A percentile compares a stretch with the other conserved stretches of the same genome.
phyloP scores from a whole-genome alignment of 495 filamentous ascomycete species.

The Penicillium cataractarum region DNA sequence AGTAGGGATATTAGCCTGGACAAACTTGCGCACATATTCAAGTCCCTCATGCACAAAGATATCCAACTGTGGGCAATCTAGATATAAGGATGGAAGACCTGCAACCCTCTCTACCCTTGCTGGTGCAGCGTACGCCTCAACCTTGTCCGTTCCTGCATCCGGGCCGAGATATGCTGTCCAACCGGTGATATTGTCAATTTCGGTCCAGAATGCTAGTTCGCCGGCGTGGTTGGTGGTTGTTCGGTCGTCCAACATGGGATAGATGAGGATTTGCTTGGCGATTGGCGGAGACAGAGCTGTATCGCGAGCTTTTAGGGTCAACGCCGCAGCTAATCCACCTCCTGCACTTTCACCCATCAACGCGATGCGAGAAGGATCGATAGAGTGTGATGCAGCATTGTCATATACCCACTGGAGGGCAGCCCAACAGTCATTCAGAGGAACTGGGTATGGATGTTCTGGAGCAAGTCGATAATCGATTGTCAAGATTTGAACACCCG shows the following conservation, averaged over 20 bases:
- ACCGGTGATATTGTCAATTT: conserved; percentile 30
- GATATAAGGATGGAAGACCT: neutral
- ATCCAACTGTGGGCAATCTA: neutral
- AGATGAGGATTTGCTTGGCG: conserved; percentile 52
- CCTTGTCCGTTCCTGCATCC: conserved; percentile 13
- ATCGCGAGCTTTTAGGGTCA: conserved; percentile 22
- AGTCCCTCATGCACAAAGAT: neutral
- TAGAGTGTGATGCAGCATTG: conserved; percentile 36
- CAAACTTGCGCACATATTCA: neutral
- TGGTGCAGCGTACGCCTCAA: conserved; percentile 24
- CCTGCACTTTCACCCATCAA: conserved; percentile 18
- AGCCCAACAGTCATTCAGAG: conserved; percentile 43
- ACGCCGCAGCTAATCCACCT: neutral
- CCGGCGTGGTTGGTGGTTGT: conserved; percentile 19
- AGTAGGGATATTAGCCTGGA: neutral
- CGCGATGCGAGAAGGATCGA: conserved; percentile 39
- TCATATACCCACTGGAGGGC: conserved; percentile 47
- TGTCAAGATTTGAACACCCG: conserved; percentile 25
- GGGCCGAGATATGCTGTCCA: conserved; percentile 36
- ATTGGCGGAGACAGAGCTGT: conserved; percentile 39
- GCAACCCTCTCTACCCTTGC: neutral
- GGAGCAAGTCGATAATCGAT: conserved; percentile 40
- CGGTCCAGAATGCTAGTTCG: conserved; percentile 19
- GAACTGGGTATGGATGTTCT: conserved; percentile 37
- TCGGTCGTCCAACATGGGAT: conserved; percentile 53